Evolutionary conservation across 768 basidiomycete genomes (phyloP).

Genomic region (Trametes gibbosa): DNA sequence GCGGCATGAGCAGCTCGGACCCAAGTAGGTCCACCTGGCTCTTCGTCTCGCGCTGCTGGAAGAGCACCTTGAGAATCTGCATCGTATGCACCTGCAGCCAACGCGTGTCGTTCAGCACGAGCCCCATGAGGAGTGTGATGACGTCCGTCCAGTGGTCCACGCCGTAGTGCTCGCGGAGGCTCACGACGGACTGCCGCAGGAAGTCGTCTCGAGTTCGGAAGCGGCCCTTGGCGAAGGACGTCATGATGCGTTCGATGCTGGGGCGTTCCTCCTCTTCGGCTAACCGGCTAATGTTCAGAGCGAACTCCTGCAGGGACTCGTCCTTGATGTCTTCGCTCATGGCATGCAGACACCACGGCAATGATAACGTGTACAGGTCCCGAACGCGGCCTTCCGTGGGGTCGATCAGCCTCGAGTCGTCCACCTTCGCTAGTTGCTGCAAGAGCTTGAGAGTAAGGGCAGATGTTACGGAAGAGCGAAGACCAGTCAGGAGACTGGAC

Average conservation of each 20-base stretch:
- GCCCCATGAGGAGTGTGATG: slow-evolving; percentile 79
- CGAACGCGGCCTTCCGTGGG: slow-evolving; percentile 66
- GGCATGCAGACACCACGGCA: slow-evolving; percentile 88
- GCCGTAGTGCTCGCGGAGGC: slow-evolving; percentile 83
- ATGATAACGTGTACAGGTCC: slow-evolving; percentile 74
- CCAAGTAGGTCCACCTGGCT: slow-evolving; percentile 72
- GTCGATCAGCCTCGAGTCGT: slow-evolving; percentile 69
- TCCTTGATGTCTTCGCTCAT: slow-evolving; percentile 65
- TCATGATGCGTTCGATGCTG: slow-evolving; percentile 87
- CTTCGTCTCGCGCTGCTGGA: slow-evolving; percentile 80
- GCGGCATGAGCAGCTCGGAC: slow-evolving; percentile 87
- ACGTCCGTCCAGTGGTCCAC: slow-evolving; percentile 75
- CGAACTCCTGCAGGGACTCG: slow-evolving; percentile 62
- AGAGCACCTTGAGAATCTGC: slow-evolving; percentile 86
- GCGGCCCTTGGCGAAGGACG: slow-evolving; percentile 79
- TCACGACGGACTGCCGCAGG: slow-evolving; percentile 81
- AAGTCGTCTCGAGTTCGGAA: slow-evolving; percentile 95
- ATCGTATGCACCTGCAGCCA: slow-evolving; percentile 83
- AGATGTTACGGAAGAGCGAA: slow-evolving; percentile 75
- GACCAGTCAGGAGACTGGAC: slow-evolving; percentile 65
- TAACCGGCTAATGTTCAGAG: slow-evolving; percentile 66
- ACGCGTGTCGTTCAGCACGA: slow-evolving; percentile 77
- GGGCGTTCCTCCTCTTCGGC: slow-evolving; percentile 70
- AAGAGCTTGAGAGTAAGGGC: slow-evolving; percentile 67
- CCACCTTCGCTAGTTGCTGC: slow-evolving; percentile 55